Percentiles rank a stretch among this genome's conserved stretches.
Evolutionary conservation across 305 asterid genomes (phyloP).

Genomic region (Fraxinus sp.): DNA sequence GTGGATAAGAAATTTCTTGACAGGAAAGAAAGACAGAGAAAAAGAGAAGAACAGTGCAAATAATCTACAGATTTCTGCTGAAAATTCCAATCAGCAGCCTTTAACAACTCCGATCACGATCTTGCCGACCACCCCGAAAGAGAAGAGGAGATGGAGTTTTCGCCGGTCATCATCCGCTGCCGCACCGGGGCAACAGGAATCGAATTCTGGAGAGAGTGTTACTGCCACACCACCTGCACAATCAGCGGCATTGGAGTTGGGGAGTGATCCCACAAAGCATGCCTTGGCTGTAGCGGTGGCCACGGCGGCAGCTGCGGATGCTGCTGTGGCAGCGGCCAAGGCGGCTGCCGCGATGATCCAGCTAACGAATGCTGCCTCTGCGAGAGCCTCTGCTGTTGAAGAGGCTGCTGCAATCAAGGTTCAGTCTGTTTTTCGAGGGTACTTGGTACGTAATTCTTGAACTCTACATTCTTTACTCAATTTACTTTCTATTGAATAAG

Average conservation of each 20-base stretch:
- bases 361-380: constrained; percentile 40
- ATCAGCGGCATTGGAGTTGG: constrained; percentile 27
- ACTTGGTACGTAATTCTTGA: constrained; percentile 51
- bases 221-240: not conserved
- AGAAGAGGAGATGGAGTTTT: constrained; percentile 93
- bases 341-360: constrained; percentile 71
- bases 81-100: constrained; percentile 25
- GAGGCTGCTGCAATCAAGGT: constrained; percentile 68
- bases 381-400: constrained; percentile 30
- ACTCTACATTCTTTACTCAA: not conserved
- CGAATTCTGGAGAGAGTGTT: constrained; percentile 24
- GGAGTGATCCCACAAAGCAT: constrained; percentile 45
- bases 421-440: constrained; percentile 70
- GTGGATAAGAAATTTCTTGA: constrained; percentile 71
- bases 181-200: constrained; percentile 44
- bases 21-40: constrained; percentile 65
- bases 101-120: constrained; percentile 52
- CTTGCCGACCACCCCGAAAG: constrained; percentile 68
- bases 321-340: constrained; percentile 65
- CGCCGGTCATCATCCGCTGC: constrained; percentile 84
- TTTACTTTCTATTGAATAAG: not conserved
- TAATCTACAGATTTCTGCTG: constrained; percentile 16
- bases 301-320: constrained; percentile 65
- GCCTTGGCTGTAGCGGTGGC: constrained; percentile 63
- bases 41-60: constrained; percentile 27